Evolutionary conservation across 1,284 basidiomycete species (phyloP), one percentile per base, ranked within the genome.

Genomic region (Boletellus sp.): DNA sequence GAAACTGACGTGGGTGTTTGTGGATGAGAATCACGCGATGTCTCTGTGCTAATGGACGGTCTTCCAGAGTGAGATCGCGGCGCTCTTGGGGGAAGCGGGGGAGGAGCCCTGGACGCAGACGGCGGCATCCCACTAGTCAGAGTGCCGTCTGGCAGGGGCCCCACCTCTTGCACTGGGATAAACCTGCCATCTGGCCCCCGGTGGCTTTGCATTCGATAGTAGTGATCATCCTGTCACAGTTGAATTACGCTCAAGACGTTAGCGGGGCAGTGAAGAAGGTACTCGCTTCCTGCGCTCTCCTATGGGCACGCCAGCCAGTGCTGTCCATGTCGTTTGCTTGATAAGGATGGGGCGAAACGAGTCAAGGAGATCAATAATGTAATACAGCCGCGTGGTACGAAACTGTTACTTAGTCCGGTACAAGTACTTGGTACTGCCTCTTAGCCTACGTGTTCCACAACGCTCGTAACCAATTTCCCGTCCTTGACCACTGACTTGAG

Each of bases 361-460:
- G n/a, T n/a, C n/a, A n/a, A n/a, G n/a, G n/a, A n/a, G n/a, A n/a
- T n/a, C n/a, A n/a, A n/a, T 5, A n/a, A n/a, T 14, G 29, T 11
- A n/a, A 30, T 8, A n/a, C 7, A n/a, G 5, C 14, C 5, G 29
- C 14, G 27, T 14, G 11, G 6, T 5, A 30, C 10, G 11, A 30
- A 14, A 14, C 27, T 27, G 14, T 27, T 27, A 27, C 26, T 10
- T 27, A n/a, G n/a, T n/a, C n/a, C n/a, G 26, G 14, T 27, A 27
- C 26, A 14, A 27, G 26, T 27, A n/a, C 27, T 11, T 2, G 11
- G 11, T n/a, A 11, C 34, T 6, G 21, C 14, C 22, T 5, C 20
- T 17, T 52, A 94, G 29, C 90, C 91, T 54, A 76, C 72, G 65
- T 96, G 93, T 66, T 96, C 93, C n/a, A 96, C 87, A 37, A 94